These are phyloP conservation scores for Didymellaceae sp. DNA, from an alignment of 2,329 filamentous ascomycete genomes.

Conservation along the genomic window DNA sequence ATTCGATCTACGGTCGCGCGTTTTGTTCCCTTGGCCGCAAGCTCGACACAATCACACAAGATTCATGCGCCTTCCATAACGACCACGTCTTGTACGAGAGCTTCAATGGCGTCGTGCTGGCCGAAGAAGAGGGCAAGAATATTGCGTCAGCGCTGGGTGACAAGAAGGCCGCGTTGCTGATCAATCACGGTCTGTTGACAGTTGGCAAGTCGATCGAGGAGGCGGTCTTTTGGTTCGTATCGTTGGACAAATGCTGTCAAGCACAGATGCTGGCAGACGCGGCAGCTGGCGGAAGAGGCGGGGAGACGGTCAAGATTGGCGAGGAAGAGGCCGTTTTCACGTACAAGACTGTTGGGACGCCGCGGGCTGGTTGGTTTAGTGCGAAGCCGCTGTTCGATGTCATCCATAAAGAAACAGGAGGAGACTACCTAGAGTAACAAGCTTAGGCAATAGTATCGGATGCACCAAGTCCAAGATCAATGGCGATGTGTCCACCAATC, in stretches of 20 bases:
- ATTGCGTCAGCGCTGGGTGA: conserved; percentile 57
- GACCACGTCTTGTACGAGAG: conserved; percentile 60
- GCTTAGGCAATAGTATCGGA: neutral
- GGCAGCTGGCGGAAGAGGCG: conserved; percentile 66
- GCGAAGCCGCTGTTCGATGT: conserved; percentile 76
- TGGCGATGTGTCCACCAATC: too few relatives aligned
- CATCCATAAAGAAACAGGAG: conserved; percentile 66
- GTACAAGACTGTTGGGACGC: conserved; percentile 68
- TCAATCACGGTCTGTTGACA: conserved; percentile 62
- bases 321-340: conserved; percentile 73
- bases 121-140: conserved; percentile 60
- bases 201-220: conserved; percentile 59
- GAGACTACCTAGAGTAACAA: conserved; percentile 59
- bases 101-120: conserved; percentile 62
- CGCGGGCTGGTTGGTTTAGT: conserved; percentile 69
- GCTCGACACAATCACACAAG: conserved; percentile 66
- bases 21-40: conserved; percentile 67
- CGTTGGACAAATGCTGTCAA: conserved; percentile 61
- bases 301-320: conserved; percentile 69
- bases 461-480: neutral
- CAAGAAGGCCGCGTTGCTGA: conserved; percentile 60
- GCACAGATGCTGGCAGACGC: conserved; percentile 62
- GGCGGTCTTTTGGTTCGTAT: conserved; percentile 61
- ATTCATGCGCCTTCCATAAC: conserved; percentile 61
- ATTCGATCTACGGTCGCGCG: conserved; percentile 65